Evolutionary conservation across 352 stramenopile genomes (phyloP).

Genomic region (Globisporangium solare): DNA sequence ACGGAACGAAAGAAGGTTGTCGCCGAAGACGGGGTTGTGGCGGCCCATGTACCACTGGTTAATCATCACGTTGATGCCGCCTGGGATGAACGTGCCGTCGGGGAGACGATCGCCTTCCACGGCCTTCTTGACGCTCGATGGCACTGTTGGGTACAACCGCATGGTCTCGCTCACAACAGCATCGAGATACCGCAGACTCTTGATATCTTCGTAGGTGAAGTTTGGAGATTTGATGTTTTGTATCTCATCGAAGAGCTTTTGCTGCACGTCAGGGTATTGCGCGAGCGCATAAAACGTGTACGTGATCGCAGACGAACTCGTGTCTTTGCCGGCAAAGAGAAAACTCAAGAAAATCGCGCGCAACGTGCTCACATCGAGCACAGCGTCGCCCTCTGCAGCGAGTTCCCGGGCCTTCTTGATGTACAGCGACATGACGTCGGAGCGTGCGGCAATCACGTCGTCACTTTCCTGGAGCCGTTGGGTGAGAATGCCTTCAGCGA

Average conservation of each 20-base stretch:
- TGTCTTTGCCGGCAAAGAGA: conserved; percentile 1
- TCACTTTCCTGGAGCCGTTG: conserved; percentile 27
- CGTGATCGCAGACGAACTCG: not conserved
- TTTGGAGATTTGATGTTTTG: not conserved
- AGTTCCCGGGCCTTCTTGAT: conserved; percentile 43
- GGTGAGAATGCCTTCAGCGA: conserved; percentile 40
- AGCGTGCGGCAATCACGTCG: conserved; percentile 24
- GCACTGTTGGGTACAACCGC: conserved; percentile 16
- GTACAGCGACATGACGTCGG: conserved; percentile 43
- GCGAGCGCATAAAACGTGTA: conserved; percentile 58
- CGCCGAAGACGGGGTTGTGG: conserved; percentile 38
- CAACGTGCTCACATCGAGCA: not conserved
- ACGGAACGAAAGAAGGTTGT: conserved; percentile 39
- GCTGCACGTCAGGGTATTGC: conserved; percentile 41
- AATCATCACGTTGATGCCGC: conserved; percentile 60
- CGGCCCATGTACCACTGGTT: conserved; percentile 52
- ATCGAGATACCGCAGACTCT: conserved; percentile 62
- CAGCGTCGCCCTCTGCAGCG: not conserved
- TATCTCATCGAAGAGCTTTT: conserved; percentile 48
- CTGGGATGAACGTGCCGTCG: conserved; percentile 48
- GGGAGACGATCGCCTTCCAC: not conserved
- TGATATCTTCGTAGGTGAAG: conserved; percentile 51
- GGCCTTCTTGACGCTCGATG: not conserved
- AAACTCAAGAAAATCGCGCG: not conserved
- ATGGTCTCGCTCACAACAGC: conserved; percentile 66